These are phyloP conservation scores for Saturnispora sanitii DNA, from an alignment of 805 yeast genomes.

Conservation along the genomic window DNA sequence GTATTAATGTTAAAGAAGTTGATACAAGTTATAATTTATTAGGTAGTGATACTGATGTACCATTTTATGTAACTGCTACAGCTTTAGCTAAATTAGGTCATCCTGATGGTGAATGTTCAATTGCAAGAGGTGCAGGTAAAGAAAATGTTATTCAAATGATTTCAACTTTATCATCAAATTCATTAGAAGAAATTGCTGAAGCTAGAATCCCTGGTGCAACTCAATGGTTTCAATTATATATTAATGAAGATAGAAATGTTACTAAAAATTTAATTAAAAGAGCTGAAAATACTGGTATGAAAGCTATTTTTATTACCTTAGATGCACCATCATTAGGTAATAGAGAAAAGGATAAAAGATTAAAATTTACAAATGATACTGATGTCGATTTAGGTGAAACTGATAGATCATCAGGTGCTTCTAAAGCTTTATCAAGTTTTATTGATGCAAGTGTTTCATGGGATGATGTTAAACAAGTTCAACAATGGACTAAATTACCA, in stretches of 20 bases:
- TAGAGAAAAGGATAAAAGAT: conserved; percentile 53
- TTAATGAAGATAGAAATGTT: conserved; percentile 63
- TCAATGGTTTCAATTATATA: conserved; percentile 86
- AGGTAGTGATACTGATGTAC: conserved; percentile 60
- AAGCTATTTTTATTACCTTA: conserved; percentile 79
- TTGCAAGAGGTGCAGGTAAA: conserved; percentile 73
- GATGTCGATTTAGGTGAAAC: conserved; percentile 37
- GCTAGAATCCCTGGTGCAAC: conserved; percentile 57
- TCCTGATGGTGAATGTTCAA: conserved; percentile 82
- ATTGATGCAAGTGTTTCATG: conserved; percentile 62
- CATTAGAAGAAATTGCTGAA: conserved; percentile 75
- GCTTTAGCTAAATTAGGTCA: conserved; percentile 89
- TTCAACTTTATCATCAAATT: conserved; percentile 82
- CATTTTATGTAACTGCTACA: conserved; percentile 86
- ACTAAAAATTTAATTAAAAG: conserved; percentile 53
- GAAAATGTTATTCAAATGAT: conserved; percentile 79
- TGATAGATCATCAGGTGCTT: conserved; percentile 75
- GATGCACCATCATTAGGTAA: conserved; percentile 91
- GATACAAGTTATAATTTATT: conserved; percentile 66
- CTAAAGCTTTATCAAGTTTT: conserved; percentile 77
- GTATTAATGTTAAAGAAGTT: conserved; percentile 70
- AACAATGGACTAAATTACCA: conserved; percentile 50
- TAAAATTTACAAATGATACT: conserved; percentile 30
- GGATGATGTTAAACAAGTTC: conserved; percentile 53
- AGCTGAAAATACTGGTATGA: conserved; percentile 65